These are phyloP conservation scores for Crithidia mellificae DNA, from an alignment of 208 protist genomes.

Conservation along the genomic window DNA sequence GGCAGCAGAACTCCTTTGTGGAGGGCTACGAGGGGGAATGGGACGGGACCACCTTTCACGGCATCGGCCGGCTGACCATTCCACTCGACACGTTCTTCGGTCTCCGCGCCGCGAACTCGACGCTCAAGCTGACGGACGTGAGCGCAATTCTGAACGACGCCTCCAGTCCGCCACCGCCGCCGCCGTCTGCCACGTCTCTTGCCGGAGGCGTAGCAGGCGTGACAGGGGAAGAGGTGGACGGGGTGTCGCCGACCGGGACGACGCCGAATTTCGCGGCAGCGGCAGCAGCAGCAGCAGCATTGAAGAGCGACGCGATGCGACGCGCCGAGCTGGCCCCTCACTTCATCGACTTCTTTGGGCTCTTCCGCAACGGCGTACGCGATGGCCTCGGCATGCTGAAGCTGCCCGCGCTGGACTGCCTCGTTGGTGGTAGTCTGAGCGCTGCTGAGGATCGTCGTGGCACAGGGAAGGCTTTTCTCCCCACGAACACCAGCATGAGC, in stretches of 20 bases:
- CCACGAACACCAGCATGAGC: background rate
- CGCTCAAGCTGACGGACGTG: constrained; percentile 25
- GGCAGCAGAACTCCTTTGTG: constrained; percentile 62
- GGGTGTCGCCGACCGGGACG: background rate
- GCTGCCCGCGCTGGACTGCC: constrained; percentile 41
- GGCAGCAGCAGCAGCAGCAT: background rate
- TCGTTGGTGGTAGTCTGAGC: constrained; percentile 24
- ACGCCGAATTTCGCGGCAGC: background rate
- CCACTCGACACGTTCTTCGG: constrained; percentile 48
- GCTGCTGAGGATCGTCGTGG: constrained; percentile 9
- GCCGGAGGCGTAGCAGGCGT: constrained; percentile 1
- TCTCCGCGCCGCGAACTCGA: constrained; percentile 25
- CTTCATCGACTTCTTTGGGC: constrained; percentile 73
- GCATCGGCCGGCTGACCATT: constrained; percentile 61
- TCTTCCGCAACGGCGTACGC: constrained; percentile 71
- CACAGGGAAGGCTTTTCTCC: constrained; percentile 2
- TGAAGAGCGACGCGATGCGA: background rate
- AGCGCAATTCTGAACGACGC: constrained; percentile 9
- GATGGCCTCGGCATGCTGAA: constrained; percentile 75
- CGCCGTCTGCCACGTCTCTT: background rate
- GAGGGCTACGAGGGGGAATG: constrained; percentile 90
- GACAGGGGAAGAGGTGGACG: background rate
- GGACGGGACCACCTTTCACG: constrained; percentile 68
- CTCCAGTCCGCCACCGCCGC: background rate
- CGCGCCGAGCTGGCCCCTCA: constrained; percentile 20